Base-by-base conservation (phyloP, 2,329 filamentous ascomycete species). In the Tolypocladium inflatum region DNA sequence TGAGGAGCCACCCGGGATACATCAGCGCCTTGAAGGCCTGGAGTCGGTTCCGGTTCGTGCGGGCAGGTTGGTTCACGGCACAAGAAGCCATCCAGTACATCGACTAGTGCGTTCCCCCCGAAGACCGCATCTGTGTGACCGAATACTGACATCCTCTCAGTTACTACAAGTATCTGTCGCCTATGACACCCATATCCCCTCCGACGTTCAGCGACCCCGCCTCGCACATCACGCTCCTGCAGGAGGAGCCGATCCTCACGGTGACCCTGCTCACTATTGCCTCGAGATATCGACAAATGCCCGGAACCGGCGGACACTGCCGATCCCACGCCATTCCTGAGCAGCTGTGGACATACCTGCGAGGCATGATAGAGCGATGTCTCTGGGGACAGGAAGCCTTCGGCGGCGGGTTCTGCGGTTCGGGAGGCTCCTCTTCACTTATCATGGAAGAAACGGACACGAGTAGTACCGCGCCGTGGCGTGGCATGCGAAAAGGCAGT, bases 361-460 rank as follows among this genome's bases (percentile, higher is more conserved):
- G 92, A 55, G 89, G 91, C 59, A 97, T 97, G 89, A 94, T 97
- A 63, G 91, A 96, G 72, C 85, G 93, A 39, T 89, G 96, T 63
- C 86, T 97, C 42, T 97, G 91, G 89, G 94, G 92, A 10, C 93
- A 97, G 69, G 93, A 97, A 71, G 91, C 95, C 56, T 97, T 97
- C 67, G 93, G 91, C 37, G 90, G 90, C 33, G 91, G 90, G 19
- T 91, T 93, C 70, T 90, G 88, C 67, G 88, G 88, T 56, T 89
- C 87, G 3, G 88, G 87, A 26, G 81, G 81, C 50, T 64, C 64
- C 2, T 64, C 63, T 2, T 57, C 63, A 4, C 51, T 64, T 54
- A 66, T 71, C 65, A 80, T 73, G 42, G 80, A 82, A 54, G 83
- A 85, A 61, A 72, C 76, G 11, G 79, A 85, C 64, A 85, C 82